phyloP scores from a whole-genome alignment of 768 basidiomycete species.

The Boletus sensibilis region DNA sequence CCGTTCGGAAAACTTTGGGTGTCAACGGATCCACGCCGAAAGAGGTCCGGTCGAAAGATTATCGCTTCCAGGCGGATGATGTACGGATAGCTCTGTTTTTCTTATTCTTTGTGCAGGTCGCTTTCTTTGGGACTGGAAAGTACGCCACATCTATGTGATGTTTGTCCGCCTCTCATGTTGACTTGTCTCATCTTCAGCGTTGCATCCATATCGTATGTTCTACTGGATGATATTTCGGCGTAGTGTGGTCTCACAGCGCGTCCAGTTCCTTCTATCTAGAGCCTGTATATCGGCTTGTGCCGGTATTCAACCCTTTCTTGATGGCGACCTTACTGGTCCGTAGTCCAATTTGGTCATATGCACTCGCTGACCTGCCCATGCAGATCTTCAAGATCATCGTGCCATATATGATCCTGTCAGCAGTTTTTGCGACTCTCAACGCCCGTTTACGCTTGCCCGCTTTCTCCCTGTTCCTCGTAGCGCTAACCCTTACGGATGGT shows the following conservation, averaged over 20 bases:
- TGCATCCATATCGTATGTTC: slow-evolving; percentile 75
- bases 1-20: slow-evolving; percentile 18
- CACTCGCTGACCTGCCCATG: not conserved
- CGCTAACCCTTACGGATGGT: slow-evolving; percentile 51
- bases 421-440: slow-evolving; percentile 67
- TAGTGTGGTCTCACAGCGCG: not conserved
- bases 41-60: slow-evolving; percentile 16
- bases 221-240: not conserved
- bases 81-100: slow-evolving; percentile 77
- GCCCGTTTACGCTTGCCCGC: slow-evolving; percentile 66
- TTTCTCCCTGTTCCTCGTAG: slow-evolving; percentile 78
- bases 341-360: not conserved
- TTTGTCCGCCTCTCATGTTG: not conserved
- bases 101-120: slow-evolving; percentile 83
- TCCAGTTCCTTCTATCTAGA: slow-evolving; percentile 79
- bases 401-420: slow-evolving; percentile 76
- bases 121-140: slow-evolving; percentile 86
- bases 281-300: slow-evolving; percentile 84
- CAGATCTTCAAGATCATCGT: slow-evolving; percentile 81
- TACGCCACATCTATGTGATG: slow-evolving; percentile 36
- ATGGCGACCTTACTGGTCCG: slow-evolving; percentile 73
- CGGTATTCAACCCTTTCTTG: slow-evolving; percentile 81
- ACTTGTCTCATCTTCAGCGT: slow-evolving; percentile 44
- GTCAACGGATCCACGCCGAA: slow-evolving; percentile 3
- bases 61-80: slow-evolving; percentile 58